Conservation (phyloP, 257 asterid genomes). For the Henckelia pumila region DNA sequence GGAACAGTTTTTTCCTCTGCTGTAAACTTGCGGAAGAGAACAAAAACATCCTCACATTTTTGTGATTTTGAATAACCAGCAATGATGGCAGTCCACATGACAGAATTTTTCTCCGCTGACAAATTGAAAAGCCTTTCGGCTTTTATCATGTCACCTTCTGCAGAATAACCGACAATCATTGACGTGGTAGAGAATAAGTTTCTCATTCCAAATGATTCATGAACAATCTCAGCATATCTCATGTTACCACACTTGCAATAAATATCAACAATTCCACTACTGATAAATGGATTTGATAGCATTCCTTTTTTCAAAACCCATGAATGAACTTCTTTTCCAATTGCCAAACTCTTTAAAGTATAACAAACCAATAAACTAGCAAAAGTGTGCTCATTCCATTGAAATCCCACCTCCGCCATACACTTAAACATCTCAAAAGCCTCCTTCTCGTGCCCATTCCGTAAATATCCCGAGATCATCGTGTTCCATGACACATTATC, state of each 20-base stretch:
- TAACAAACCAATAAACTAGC: constrained; percentile 73
- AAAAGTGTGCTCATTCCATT: constrained; percentile 57
- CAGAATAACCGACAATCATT: constrained; percentile 73
- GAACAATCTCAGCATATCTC: constrained; percentile 54
- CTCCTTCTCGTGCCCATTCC: constrained; percentile 55
- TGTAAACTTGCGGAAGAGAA: constrained; percentile 58
- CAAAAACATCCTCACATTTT: constrained; percentile 57
- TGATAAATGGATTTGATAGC: constrained; percentile 54
- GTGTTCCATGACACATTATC: constrained; percentile 86
- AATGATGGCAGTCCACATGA: constrained; percentile 71
- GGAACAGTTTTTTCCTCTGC: constrained; percentile 27
- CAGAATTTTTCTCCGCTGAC: constrained; percentile 51
- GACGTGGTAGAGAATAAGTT: constrained; percentile 58
- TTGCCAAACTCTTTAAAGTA: constrained; percentile 49
- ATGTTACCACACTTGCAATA: constrained; percentile 68
- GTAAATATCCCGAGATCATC: constrained; percentile 67
- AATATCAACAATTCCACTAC: constrained; percentile 69
- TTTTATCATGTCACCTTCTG: constrained; percentile 49
- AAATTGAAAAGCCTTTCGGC: constrained; percentile 70
- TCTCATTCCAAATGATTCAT: constrained; percentile 27
- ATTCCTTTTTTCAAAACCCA: constrained; percentile 59
- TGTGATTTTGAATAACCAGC: constrained; percentile 67
- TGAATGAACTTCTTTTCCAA: constrained; percentile 79
- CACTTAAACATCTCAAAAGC: constrained; percentile 52
- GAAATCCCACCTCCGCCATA: constrained; percentile 55